Evolutionary conservation across 2,329 filamentous ascomycete genomes (phyloP), one percentile per base, ranked within the genome.

Genomic region (Exophiala calicioides): DNA sequence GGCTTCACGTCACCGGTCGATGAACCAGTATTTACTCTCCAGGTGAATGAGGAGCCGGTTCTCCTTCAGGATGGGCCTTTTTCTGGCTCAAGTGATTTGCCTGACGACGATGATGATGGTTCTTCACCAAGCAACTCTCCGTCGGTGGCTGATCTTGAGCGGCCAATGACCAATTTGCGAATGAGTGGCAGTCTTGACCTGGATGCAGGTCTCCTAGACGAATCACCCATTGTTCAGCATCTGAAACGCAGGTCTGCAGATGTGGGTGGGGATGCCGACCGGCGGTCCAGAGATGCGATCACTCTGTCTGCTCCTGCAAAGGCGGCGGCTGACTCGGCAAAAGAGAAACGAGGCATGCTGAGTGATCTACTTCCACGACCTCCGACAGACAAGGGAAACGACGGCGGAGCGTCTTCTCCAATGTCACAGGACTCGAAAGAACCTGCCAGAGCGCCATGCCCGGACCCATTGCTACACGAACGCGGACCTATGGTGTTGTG

Each of bases 301-400:
- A 47, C 37, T 10, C 39, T 60, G 18, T 53, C 56, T 34, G 38
- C 43, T 9, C 40, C 57, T 3, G 58, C 55, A 26, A 49, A 52
- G 29, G 57, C 57, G 19, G 58, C 58, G 10, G 58, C 58, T 7
- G 40, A 56, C 23, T 60, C 58, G 7, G 58, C 58, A 15, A 60
- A 54, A 39, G 32, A 48, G 8, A 60, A 56, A 40, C 47, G 58
- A 9, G 50, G 50, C 10, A 48, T 56, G n/a, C 43, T 56, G 9
- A 49, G 43, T 31, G 32, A 41, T 21, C 39, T 54, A 4, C 54
- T 57, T 37, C 41, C 41, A 3, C 41, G 44, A 30, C 43, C 42
- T 23, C 42, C 41, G 19, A 50, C 26, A 16, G 30, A 31, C 36
- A 47, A 40, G 18, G 32, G 36, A 13, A 46, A 36, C 18, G 35